Evolutionary conservation across 768 basidiomycete species (phyloP).

Genomic region (Xanthoconium stramineum): DNA sequence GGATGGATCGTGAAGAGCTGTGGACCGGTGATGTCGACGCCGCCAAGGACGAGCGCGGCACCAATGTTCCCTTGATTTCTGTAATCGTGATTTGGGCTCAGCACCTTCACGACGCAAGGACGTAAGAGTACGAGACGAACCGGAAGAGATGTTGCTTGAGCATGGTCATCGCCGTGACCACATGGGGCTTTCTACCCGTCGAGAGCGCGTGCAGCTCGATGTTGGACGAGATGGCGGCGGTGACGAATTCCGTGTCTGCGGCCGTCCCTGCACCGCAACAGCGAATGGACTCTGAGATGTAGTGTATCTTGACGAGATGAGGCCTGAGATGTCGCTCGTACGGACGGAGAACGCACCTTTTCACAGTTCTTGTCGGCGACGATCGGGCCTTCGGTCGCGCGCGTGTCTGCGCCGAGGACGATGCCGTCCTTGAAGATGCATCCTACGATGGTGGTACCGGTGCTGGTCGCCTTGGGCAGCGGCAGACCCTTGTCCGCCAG

Average conservation of each 20-base stretch:
- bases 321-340: not conserved
- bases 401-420: constrained; percentile 92
- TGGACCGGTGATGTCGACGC: constrained; percentile 91
- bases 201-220: constrained; percentile 91
- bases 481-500: constrained; percentile 66
- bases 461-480: constrained; percentile 83
- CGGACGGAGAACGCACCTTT: constrained; percentile 59
- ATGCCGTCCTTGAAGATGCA: constrained; percentile 91
- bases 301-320: constrained; percentile 73
- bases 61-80: constrained; percentile 94
- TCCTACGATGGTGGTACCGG: constrained; percentile 97
- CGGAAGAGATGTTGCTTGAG: constrained; percentile 92
- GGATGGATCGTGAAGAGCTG: constrained; percentile 96
- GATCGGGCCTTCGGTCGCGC: constrained; percentile 91
- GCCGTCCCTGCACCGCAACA: constrained; percentile 99
- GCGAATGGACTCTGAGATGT: constrained; percentile 89
- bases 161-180: constrained; percentile 99
- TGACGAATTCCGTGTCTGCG: constrained; percentile 96
- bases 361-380: constrained; percentile 99
- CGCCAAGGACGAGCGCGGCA: constrained; percentile 93
- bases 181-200: constrained; percentile 86
- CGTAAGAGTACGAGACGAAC: constrained; percentile 38
- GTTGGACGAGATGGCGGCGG: constrained; percentile 93
- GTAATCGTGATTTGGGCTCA: not conserved
- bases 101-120: too few species aligned